These are phyloP conservation scores for Grammothele lineata DNA, from an alignment of 768 basidiomycete genomes.

Conservation along the genomic window DNA sequence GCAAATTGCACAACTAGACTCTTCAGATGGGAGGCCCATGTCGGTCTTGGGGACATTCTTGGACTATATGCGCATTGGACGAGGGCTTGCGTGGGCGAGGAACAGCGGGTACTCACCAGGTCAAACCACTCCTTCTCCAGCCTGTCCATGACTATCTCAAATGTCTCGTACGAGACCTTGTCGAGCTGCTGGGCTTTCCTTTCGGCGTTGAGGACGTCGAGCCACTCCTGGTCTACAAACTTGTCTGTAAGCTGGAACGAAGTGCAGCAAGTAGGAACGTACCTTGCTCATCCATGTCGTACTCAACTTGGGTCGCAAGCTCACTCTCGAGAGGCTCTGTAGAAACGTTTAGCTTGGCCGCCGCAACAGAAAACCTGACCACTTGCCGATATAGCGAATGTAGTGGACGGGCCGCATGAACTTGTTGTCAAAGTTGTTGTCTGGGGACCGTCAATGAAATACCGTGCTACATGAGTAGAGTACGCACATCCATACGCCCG, in stretches of 20 bases:
- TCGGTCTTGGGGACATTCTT: conserved; percentile 91
- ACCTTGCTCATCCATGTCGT: conserved; percentile 99
- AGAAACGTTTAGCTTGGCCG: neutral
- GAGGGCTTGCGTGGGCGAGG: neutral
- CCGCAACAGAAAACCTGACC: neutral
- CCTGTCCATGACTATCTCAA: conserved; percentile 96
- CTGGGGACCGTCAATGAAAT: conserved; percentile 26
- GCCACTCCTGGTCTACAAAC: conserved; percentile 87
- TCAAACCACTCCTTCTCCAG: conserved; percentile 99
- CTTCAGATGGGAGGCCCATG: conserved; percentile 85
- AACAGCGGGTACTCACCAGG: conserved; percentile 48
- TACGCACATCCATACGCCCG: conserved; percentile 72
- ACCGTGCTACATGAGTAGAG: neutral
- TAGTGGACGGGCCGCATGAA: conserved; percentile 81
- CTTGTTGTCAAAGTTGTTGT: conserved; percentile 24
- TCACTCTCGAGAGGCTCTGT: conserved; percentile 91
- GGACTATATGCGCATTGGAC: conserved; percentile 46
- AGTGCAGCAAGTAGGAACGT: conserved; percentile 11
- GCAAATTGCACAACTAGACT: conserved; percentile 94
- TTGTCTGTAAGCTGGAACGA: neutral
- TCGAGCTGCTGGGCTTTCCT: conserved; percentile 73
- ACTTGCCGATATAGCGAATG: conserved; percentile 83
- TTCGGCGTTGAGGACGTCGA: conserved; percentile 79
- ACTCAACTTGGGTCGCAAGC: conserved; percentile 90
- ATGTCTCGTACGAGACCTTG: conserved; percentile 74